A percentile compares a stretch with the other conserved stretches of the same genome.
Conservation (phyloP, 2,329 filamentous ascomycete genomes). For the Cucurbitaria berberidis region DNA sequence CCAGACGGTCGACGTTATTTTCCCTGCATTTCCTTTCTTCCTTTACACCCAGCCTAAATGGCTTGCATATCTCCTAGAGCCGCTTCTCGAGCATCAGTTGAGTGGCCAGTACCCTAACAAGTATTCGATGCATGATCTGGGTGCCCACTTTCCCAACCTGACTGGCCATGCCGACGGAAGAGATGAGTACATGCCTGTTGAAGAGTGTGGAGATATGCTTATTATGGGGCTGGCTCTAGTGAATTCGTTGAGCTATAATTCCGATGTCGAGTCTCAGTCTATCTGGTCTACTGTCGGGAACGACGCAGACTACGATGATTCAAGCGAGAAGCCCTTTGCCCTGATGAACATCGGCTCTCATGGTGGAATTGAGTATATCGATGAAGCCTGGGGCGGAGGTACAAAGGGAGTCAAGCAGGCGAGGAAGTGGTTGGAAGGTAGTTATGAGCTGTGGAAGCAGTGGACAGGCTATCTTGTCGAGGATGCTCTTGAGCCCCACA, state of each 20-base stretch:
- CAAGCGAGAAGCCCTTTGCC: slow-evolving; percentile 53
- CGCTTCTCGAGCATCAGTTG: slow-evolving; percentile 79
- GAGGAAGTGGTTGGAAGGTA: slow-evolving; percentile 68
- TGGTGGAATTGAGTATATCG: slow-evolving; percentile 63
- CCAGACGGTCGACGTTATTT: slow-evolving; percentile 88
- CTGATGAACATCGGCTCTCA: slow-evolving; percentile 57
- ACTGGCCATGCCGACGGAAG: slow-evolving; percentile 73
- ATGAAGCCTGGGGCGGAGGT: slow-evolving; percentile 65
- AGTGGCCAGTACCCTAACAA: slow-evolving; percentile 85
- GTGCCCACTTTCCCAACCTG: slow-evolving; percentile 75
- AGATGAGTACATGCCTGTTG: slow-evolving; percentile 77
- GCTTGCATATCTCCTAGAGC: slow-evolving; percentile 80
- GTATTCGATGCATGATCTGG: slow-evolving; percentile 80
- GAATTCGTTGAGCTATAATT: slow-evolving; percentile 72
- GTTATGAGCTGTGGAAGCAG: slow-evolving; percentile 75
- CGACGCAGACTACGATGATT: slow-evolving; percentile 23
- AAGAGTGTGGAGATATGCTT: slow-evolving; percentile 82
- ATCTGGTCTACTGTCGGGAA: slow-evolving; percentile 60
- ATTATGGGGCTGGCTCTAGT: slow-evolving; percentile 81
- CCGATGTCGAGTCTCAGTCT: slow-evolving; percentile 62
- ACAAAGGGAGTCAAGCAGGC: slow-evolving; percentile 63
- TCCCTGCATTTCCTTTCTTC: slow-evolving; percentile 85
- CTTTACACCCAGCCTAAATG: slow-evolving; percentile 82
- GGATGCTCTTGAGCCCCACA: slow-evolving; percentile 73
- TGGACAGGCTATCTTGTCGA: slow-evolving; percentile 83